Conservation (phyloP, 2,329 filamentous ascomycete species). For the Colletotrichum orchidophilum region DNA sequence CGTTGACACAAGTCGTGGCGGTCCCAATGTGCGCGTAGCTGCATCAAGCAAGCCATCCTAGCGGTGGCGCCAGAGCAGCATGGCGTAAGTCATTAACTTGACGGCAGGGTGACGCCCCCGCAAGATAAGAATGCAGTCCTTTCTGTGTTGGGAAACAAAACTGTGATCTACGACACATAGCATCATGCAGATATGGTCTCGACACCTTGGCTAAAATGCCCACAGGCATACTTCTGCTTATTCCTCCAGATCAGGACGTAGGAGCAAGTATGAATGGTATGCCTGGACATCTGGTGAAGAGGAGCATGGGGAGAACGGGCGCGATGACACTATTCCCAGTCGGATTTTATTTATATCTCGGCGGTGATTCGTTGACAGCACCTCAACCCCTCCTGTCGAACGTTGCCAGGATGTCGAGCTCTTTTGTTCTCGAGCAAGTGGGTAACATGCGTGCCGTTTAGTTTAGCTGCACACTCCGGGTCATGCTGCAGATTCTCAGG, state of each 20-base stretch:
- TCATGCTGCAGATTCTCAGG: background rate
- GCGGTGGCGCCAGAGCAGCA: background rate
- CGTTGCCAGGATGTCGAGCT: background rate
- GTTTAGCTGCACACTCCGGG: background rate
- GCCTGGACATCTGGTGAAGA: background rate
- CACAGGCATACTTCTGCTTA: background rate
- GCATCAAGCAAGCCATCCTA: background rate
- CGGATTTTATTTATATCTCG: background rate
- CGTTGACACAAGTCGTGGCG: background rate
- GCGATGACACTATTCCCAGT: background rate
- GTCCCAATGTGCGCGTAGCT: background rate
- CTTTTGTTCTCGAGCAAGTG: background rate
- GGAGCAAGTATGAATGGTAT: background rate
- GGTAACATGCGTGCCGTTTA: background rate
- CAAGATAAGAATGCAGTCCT: conserved; percentile 13
- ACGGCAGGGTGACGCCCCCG: background rate
- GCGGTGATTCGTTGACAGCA: background rate
- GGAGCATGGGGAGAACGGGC: background rate
- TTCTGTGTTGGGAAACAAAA: conserved; percentile 1
- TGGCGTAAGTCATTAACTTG: background rate
- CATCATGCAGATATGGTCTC: conserved; percentile 1
- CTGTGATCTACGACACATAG: background rate
- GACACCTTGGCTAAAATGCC: conserved; percentile 5
- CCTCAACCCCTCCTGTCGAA: background rate
- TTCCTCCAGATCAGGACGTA: background rate